Evolutionary conservation across 2,329 filamentous ascomycete genomes (phyloP), one percentile per base, ranked within the genome.

Genomic region (Fusarium setosum): DNA sequence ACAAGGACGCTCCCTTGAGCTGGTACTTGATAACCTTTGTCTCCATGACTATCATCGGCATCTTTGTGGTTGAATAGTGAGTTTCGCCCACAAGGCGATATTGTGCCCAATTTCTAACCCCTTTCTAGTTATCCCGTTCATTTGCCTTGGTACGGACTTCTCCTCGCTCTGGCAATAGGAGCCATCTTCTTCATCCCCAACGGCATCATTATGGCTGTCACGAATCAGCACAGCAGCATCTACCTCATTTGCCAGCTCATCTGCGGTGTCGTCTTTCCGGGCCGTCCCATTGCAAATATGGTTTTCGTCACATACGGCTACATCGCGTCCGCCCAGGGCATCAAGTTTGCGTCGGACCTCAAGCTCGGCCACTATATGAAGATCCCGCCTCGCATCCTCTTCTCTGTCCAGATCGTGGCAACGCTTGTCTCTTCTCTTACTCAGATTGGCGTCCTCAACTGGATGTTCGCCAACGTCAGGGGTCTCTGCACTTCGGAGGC

Each of bases 231-330:
- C 76, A 93, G 89, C 77, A 93, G 90, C 76, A 92, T 95, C 67
- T 96, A 95, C 75, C 85, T 96, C 32, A 92, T 96, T 70, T 95
- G 92, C 75, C 93, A 96, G 77, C 85, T 96, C 57, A 90, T 96
- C 65, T 95, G 92, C 65, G 93, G 93, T 53, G 89, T 87, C 49
- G 83, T 93, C 15, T 96, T 96, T 74, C 93, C 93, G 1, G 93
- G 93, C 24, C 90, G 91, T 1, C 93, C 93, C 1, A 92, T 96
- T 11, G 93, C 93, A 49, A 96, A 96, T 77, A 96, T 96, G 93
- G 92, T 96, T 32, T 97, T 96, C 72, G 92, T 95, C 45, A 96
- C 92, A 0, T 97, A 96, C 75, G 93, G 92, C 63, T 96, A 96
- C 77, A 96, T 96, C 73, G 94, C 92, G 5, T 94, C 92, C 0